These are phyloP conservation scores for Populus pruinosa DNA, from an alignment of 345 rosid species.

Conservation along the genomic window DNA sequence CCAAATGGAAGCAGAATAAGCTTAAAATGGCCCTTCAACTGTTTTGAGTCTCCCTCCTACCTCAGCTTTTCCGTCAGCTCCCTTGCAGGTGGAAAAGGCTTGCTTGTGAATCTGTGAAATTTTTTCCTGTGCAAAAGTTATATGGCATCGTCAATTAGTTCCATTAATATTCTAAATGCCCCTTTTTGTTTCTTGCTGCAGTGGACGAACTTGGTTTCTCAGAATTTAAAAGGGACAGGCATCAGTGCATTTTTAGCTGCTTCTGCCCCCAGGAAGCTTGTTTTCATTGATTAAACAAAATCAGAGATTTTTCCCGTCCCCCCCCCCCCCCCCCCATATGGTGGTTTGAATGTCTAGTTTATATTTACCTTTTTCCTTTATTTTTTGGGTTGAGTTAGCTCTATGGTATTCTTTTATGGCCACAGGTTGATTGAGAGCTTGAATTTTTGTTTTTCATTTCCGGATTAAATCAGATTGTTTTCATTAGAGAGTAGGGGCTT, in stretches of 20 bases:
- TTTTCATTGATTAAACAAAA: conserved; percentile 24
- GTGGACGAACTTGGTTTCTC: conserved; percentile 29
- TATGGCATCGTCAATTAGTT: background rate
- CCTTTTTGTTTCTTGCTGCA: conserved; percentile 27
- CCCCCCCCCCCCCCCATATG: conserved; percentile 3
- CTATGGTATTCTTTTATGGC: conserved; percentile 41
- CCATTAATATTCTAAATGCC: conserved; percentile 8
- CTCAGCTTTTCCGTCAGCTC: conserved; percentile 27
- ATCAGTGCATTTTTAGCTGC: conserved; percentile 86
- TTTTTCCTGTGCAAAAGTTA: conserved; percentile 9
- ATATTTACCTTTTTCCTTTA: background rate
- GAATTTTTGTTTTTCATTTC: conserved; percentile 32
- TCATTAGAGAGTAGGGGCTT: conserved; percentile 19
- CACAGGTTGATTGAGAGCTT: conserved; percentile 52
- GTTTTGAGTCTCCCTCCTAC: conserved; percentile 48
- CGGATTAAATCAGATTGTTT: conserved; percentile 19
- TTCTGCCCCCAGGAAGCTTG: conserved; percentile 69
- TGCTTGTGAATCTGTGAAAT: conserved; percentile 27
- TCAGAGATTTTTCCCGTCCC: background rate
- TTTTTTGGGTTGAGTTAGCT: conserved; percentile 37
- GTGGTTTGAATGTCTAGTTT: conserved; percentile 6
- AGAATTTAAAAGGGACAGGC: conserved; percentile 63
- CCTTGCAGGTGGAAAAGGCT: conserved; percentile 39
- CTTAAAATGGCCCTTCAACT: conserved; percentile 79
- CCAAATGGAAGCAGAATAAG: conserved; percentile 99